Evolutionary conservation across 495 filamentous ascomycete genomes (phyloP).

Genomic region (Aspergillus carlsbadensis): DNA sequence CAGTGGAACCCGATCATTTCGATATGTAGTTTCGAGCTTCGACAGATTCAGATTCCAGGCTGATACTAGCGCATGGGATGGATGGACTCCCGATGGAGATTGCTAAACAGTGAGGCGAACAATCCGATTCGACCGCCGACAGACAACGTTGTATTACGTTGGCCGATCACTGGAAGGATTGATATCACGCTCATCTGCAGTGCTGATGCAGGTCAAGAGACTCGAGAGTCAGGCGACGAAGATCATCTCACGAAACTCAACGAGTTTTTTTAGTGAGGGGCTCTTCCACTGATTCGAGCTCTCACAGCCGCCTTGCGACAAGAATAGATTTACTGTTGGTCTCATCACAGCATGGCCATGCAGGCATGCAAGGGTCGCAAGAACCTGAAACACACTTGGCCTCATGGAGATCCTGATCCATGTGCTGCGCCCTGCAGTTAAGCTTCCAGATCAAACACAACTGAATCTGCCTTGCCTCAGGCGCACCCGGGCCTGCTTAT

Average conservation of each 20-base stretch:
- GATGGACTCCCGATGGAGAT: not conserved
- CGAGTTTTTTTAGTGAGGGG: not conserved
- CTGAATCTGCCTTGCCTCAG: conserved; percentile 20
- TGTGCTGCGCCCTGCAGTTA: conserved; percentile 18
- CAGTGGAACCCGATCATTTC: not conserved
- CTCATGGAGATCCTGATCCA: not conserved
- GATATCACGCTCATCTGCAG: not conserved
- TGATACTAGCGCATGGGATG: not conserved
- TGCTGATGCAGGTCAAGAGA: too few relatives aligned
- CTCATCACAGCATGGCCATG: not conserved
- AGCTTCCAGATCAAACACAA: conserved; percentile 8
- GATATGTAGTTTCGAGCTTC: not conserved
- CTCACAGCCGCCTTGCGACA: conserved; percentile 2
- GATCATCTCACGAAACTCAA: not conserved
- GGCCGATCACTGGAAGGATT: conserved; percentile 5
- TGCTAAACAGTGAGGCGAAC: not conserved
- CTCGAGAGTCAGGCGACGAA: not conserved
- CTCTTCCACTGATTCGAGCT: not conserved
- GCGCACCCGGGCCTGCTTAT: not conserved
- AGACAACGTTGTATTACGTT: not conserved
- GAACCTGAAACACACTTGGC: conserved; percentile 12
- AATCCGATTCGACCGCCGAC: not conserved
- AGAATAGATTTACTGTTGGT: not conserved
- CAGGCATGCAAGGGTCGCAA: conserved; percentile 9
- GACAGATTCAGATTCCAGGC: not conserved